A percentile compares a stretch with the other conserved stretches of the same genome.
These are phyloP conservation scores for Cylindricascospora bacillispora DNA, from an alignment of 1,139 yeast species.

Conservation along the genomic window DNA sequence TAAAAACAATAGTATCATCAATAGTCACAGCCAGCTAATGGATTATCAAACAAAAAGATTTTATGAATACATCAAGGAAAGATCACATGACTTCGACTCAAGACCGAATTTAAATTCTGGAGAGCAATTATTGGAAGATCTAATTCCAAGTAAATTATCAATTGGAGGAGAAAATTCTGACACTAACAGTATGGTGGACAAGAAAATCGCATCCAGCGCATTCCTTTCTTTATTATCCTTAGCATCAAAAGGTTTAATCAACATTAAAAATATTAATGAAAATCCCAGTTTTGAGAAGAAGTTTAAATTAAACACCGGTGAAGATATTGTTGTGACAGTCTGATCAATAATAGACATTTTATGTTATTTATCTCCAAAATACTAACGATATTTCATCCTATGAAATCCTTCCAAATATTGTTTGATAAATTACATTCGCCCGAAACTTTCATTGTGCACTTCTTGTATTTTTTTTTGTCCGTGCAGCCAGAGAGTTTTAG, in stretches of 20 bases:
- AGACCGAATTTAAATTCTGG: slow-evolving; percentile 10
- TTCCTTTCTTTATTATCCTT: slow-evolving; percentile 20
- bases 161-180: slow-evolving; percentile 3
- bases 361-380: too few species aligned
- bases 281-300: not conserved
- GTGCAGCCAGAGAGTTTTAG: too few species aligned
- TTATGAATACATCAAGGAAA: slow-evolving; percentile 18
- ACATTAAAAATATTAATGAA: slow-evolving; percentile 2
- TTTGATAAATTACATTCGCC: too few species aligned
- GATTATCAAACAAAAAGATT: slow-evolving; percentile 19
- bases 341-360: too few species aligned
- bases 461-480: too few species aligned
- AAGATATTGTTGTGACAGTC: too few species aligned
- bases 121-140: slow-evolving; percentile 17
- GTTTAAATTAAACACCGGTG: too few species aligned
- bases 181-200: slow-evolving; percentile 7
- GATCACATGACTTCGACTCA: slow-evolving; percentile 13
- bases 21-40: too few species aligned
- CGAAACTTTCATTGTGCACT: too few species aligned
- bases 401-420: too few species aligned
- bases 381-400: too few species aligned
- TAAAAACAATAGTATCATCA: slow-evolving; percentile 4
- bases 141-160: slow-evolving; percentile 18
- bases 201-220: slow-evolving; percentile 22
- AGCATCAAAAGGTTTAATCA: slow-evolving; percentile 17